Percentiles rank a stretch among this genome's conserved stretches.
Evolutionary conservation across 108 stramenopile genomes (phyloP).

Genomic region (Fistulifera solaris): DNA sequence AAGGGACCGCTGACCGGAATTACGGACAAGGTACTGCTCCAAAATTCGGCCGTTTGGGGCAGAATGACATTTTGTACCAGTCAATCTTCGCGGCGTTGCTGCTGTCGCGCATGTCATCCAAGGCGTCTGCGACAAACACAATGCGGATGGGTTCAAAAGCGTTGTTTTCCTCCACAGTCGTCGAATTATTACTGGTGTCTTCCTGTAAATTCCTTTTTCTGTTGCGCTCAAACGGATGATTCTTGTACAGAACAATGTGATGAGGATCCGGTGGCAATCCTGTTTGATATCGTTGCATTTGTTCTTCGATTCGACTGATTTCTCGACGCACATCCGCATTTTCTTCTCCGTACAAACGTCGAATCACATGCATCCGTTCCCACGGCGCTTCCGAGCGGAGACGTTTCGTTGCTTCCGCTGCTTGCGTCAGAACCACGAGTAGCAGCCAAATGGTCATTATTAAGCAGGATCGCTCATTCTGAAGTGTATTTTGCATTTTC

Average conservation of each 20-base stretch:
- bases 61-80: slow-evolving; percentile 65
- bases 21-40: slow-evolving; percentile 56
- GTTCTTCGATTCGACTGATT: slow-evolving; percentile 49
- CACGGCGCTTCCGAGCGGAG: not conserved
- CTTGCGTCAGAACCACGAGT: too few relatives aligned
- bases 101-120: slow-evolving; percentile 34
- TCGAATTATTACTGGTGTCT: slow-evolving; percentile 4
- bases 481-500: too few relatives aligned
- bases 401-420: not conserved
- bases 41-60: slow-evolving; percentile 55
- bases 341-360: slow-evolving; percentile 47
- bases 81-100: slow-evolving; percentile 54
- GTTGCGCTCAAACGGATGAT: slow-evolving; percentile 55
- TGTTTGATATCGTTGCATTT: slow-evolving; percentile 38
- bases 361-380: slow-evolving; percentile 42
- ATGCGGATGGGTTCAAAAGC: slow-evolving; percentile 66
- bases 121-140: slow-evolving; percentile 49
- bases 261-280: slow-evolving; percentile 53
- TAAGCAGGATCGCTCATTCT: too few relatives aligned
- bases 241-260: slow-evolving; percentile 47
- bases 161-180: not conserved
- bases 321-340: slow-evolving; percentile 39
- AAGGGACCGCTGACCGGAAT: slow-evolving; percentile 65
- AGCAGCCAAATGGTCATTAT: too few relatives aligned
- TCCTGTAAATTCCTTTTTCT: not conserved